These are phyloP conservation scores for Fusarium redolens DNA, from an alignment of 2,329 filamentous ascomycete species.

Conservation along the genomic window DNA sequence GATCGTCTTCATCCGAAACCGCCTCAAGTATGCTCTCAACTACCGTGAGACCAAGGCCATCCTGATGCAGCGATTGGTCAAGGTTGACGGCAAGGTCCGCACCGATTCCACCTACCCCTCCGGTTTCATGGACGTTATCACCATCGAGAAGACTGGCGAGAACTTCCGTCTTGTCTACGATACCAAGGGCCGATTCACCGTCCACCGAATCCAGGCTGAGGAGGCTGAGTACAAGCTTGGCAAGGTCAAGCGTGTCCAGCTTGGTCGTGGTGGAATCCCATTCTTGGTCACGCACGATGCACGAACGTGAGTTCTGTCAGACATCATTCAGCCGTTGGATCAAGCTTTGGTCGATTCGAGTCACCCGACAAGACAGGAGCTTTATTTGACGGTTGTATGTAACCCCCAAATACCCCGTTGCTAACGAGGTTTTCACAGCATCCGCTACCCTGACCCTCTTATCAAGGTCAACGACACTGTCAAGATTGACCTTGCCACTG, in stretches of 20 bases:
- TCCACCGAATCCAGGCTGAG: constrained; percentile 98
- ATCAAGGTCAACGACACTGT: constrained; percentile 99
- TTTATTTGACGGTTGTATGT: constrained; percentile 67
- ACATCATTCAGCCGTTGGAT: constrained; percentile 99
- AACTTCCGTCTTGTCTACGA: constrained; percentile 99
- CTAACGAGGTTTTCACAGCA: constrained; percentile 70
- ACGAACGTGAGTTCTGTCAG: constrained; percentile 98
- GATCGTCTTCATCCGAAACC: constrained; percentile 97
- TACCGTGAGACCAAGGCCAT: constrained; percentile 97
- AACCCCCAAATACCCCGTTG: constrained; percentile 46
- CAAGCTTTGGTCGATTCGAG: constrained; percentile 87
- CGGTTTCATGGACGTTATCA: constrained; percentile 99
- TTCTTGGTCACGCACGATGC: constrained; percentile 99
- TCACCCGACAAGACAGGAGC: constrained; percentile 50
- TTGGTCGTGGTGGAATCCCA: constrained; percentile 99
- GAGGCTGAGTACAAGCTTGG: constrained; percentile 99
- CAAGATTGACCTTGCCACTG: constrained; percentile 96
- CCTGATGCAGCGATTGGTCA: constrained; percentile 99
- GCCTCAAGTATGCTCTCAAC: constrained; percentile 99
- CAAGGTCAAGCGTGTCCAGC: constrained; percentile 99
- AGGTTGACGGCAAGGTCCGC: constrained; percentile 99
- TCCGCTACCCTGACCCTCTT: constrained; percentile 97
- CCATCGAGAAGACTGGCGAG: constrained; percentile 99
- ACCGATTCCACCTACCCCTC: constrained; percentile 98
- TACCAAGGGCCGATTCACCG: constrained; percentile 99